These are phyloP conservation scores for Venturiaceae sp. DNA, from an alignment of 2,329 filamentous ascomycete genomes.

Conservation along the genomic window DNA sequence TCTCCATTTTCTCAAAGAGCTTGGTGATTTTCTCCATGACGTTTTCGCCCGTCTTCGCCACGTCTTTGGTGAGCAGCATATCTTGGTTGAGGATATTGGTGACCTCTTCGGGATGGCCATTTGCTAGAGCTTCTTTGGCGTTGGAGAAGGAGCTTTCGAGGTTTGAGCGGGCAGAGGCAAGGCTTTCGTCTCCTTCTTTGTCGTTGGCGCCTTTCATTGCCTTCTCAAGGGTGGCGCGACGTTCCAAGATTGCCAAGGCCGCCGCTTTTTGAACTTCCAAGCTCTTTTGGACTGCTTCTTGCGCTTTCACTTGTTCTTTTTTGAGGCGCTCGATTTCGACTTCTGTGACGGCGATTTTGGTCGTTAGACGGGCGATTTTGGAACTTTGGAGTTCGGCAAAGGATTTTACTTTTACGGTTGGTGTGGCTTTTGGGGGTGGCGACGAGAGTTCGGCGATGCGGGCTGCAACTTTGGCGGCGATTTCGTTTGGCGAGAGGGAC, in stretches of 20 bases:
- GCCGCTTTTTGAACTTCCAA: background rate
- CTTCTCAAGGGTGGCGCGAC: background rate
- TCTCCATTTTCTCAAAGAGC: background rate
- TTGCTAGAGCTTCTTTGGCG: background rate
- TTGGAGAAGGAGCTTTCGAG: background rate
- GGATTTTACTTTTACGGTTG: slow-evolving; percentile 5
- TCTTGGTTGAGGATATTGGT: background rate
- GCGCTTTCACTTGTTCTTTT: background rate
- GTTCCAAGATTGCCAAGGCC: background rate
- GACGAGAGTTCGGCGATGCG: slow-evolving; percentile 4
- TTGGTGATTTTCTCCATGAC: background rate
- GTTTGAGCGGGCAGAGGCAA: too few species aligned
- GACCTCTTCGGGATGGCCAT: background rate
- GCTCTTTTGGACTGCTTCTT: background rate
- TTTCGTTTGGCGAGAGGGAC: background rate
- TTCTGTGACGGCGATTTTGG: slow-evolving; percentile 5
- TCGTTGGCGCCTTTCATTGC: background rate
- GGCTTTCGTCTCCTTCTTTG: background rate
- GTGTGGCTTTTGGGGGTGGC: background rate
- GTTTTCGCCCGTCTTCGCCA: background rate
- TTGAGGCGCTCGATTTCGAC: slow-evolving; percentile 3
- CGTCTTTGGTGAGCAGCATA: background rate
- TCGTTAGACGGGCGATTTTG: slow-evolving; percentile 7
- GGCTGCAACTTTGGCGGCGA: slow-evolving; percentile 3
- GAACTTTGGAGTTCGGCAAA: background rate